Evolutionary conservation across 441 rosid species (phyloP).

Genomic region (Daphne laureola): DNA sequence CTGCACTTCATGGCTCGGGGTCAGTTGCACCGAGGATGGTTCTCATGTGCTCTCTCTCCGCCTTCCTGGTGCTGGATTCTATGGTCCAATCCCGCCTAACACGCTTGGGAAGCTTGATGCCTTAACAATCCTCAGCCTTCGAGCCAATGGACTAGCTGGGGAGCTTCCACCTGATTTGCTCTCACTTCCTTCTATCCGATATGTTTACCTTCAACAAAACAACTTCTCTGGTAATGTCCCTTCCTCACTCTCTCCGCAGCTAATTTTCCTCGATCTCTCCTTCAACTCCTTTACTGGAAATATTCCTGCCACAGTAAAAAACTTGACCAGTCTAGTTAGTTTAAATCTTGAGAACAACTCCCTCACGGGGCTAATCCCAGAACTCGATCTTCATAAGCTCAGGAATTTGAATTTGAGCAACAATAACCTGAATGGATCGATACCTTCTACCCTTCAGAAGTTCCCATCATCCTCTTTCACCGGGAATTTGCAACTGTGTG

Average conservation of each 20-base stretch:
- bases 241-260: slow-evolving; percentile 31
- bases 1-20: slow-evolving; percentile 56
- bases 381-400: slow-evolving; percentile 36
- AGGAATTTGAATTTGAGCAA: slow-evolving; percentile 49
- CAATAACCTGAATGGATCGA: slow-evolving; percentile 55
- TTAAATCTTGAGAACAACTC: slow-evolving; percentile 51
- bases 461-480: slow-evolving; percentile 43
- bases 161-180: slow-evolving; percentile 48
- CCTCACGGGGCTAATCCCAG: slow-evolving; percentile 50
- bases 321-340: slow-evolving; percentile 37
- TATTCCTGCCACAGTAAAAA: slow-evolving; percentile 37
- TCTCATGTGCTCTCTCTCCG: slow-evolving; percentile 43
- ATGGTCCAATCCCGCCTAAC: slow-evolving; percentile 52
- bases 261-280: slow-evolving; percentile 55
- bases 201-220: slow-evolving; percentile 47
- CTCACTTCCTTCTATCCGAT: slow-evolving; percentile 44
- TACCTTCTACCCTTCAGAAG: slow-evolving; percentile 45
- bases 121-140: slow-evolving; percentile 53
- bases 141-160: slow-evolving; percentile 52
- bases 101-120: slow-evolving; percentile 64
- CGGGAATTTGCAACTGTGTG: slow-evolving; percentile 63
- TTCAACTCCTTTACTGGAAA: slow-evolving; percentile 44
- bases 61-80: slow-evolving; percentile 44
- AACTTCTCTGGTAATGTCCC: slow-evolving; percentile 22
- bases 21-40: slow-evolving; percentile 41